These are phyloP conservation scores for Neolecta irregularis DNA, from an alignment of 1,139 yeast genomes.

Conservation along the genomic window DNA sequence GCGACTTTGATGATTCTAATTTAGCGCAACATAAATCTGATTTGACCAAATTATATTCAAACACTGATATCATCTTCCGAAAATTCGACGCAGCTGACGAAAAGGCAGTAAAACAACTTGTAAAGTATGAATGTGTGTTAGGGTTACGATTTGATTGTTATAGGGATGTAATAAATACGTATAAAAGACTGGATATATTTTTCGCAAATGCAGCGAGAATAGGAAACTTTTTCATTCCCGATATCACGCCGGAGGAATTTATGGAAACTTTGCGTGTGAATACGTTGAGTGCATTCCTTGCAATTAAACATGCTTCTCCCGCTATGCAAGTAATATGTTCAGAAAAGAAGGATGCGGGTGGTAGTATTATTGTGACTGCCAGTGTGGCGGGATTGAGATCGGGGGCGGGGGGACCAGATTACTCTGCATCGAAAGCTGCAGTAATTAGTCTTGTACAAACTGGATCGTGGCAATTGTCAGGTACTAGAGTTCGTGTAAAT, in stretches of 20 bases:
- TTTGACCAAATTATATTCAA: conserved; percentile 6
- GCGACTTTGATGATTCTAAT: conserved; percentile 11
- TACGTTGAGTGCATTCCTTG: conserved; percentile 12
- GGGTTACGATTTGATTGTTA: not conserved
- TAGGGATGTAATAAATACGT: conserved; percentile 8
- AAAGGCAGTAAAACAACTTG: conserved; percentile 9
- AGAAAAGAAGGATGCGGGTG: conserved; percentile 11
- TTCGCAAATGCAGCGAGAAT: conserved; percentile 14
- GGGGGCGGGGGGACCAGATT: conserved; percentile 14
- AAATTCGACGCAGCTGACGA: conserved; percentile 14
- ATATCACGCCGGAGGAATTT: conserved; percentile 10
- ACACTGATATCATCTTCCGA: conserved; percentile 8
- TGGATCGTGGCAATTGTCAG: conserved; percentile 15
- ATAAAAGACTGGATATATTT: conserved; percentile 13
- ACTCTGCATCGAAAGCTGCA: conserved; percentile 16
- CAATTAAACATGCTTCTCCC: conserved; percentile 12
- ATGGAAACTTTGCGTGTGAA: conserved; percentile 13
- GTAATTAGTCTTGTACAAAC: conserved; percentile 16
- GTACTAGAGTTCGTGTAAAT: conserved; percentile 15
- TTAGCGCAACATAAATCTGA: conserved; percentile 4
- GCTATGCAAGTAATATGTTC: conserved; percentile 11
- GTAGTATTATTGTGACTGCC: conserved; percentile 16
- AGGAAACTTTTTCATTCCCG: too few relatives aligned
- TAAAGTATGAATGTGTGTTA: not conserved
- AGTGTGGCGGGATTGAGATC: conserved; percentile 15